Conservation (phyloP, 1,139 yeast genomes). For the Hansenula lynferdii region DNA sequence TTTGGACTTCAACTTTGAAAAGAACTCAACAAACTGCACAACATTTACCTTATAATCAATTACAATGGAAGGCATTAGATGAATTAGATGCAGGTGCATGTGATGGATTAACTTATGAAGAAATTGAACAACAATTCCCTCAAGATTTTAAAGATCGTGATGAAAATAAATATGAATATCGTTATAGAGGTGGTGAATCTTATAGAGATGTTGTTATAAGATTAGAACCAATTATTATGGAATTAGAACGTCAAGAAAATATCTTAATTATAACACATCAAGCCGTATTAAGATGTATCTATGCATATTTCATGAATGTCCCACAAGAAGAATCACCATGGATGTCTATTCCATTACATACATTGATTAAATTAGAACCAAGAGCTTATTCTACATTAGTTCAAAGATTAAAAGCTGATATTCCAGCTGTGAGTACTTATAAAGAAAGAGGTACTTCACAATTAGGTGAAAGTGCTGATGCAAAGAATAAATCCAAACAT, state of each 20-base stretch:
- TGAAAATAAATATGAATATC: slow-evolving; percentile 90
- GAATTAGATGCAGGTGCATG: slow-evolving; percentile 98
- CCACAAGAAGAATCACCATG: slow-evolving; percentile 98
- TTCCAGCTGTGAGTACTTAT: slow-evolving; percentile 96
- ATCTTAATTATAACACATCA: slow-evolving; percentile 95
- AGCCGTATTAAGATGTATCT: slow-evolving; percentile 92
- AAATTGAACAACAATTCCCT: slow-evolving; percentile 78
- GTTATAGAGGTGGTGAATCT: slow-evolving; percentile 96
- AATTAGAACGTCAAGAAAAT: slow-evolving; percentile 93
- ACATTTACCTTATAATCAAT: slow-evolving; percentile 72
- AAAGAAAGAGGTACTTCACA: slow-evolving; percentile 90
- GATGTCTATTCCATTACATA: slow-evolving; percentile 98
- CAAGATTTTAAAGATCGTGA: slow-evolving; percentile 96
- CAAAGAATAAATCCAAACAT: slow-evolving; percentile 24
- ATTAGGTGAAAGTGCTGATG: slow-evolving; percentile 50
- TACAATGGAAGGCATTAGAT: slow-evolving; percentile 95
- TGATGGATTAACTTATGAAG: slow-evolving; percentile 91
- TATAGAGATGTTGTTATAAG: slow-evolving; percentile 93
- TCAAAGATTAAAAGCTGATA: slow-evolving; percentile 86
- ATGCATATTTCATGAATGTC: slow-evolving; percentile 97
- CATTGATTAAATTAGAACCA: slow-evolving; percentile 89
- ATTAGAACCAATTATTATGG: slow-evolving; percentile 96
- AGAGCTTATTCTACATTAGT: slow-evolving; percentile 89
- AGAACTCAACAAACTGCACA: slow-evolving; percentile 94
- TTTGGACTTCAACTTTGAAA: slow-evolving; percentile 92